Evolutionary conservation across 129 eudicot species (phyloP).

Genomic region (Centrapalus pauciflorus): DNA sequence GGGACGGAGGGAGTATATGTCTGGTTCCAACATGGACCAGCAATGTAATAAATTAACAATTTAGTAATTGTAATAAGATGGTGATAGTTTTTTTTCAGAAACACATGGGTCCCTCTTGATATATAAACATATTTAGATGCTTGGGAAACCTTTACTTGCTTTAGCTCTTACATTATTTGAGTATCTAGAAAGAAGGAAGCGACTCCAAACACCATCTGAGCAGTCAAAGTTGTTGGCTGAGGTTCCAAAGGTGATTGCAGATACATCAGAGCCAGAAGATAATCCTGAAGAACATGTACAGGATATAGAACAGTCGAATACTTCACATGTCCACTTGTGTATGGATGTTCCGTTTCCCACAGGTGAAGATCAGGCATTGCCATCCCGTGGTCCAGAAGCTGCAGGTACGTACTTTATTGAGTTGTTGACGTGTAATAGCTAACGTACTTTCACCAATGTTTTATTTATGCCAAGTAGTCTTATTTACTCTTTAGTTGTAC

Average conservation of each 20-base stretch:
- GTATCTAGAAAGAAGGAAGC: constrained; percentile 45
- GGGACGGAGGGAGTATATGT: no score
- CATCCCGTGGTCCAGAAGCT: constrained; percentile 23
- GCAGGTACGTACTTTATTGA: constrained; percentile 37
- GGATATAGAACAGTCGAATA: constrained; percentile 1
- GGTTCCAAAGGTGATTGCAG: constrained; percentile 73
- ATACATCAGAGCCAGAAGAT: constrained; percentile 46
- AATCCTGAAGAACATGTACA: constrained; percentile 15
- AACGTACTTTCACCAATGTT: not conserved
- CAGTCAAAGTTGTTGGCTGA: constrained; percentile 50
- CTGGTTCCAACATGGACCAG: not conserved
- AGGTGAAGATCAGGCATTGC: constrained; percentile 18
- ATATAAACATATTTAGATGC: not conserved
- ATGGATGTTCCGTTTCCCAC: constrained; percentile 25
- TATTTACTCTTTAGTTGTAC: not conserved
- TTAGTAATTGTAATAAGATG: not conserved
- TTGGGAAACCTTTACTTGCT: constrained; percentile 41
- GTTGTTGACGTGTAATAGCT: not conserved
- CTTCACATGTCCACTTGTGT: constrained; percentile 26
- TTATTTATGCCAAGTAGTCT: not conserved
- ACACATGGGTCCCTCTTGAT: not conserved
- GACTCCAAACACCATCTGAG: constrained; percentile 64
- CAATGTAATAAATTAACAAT: not conserved
- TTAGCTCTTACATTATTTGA: constrained; percentile 43
- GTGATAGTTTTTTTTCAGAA: not conserved